These are phyloP conservation scores for Phyllosticta paracitricarpa DNA, from an alignment of 2,329 filamentous ascomycete genomes.

Conservation along the genomic window DNA sequence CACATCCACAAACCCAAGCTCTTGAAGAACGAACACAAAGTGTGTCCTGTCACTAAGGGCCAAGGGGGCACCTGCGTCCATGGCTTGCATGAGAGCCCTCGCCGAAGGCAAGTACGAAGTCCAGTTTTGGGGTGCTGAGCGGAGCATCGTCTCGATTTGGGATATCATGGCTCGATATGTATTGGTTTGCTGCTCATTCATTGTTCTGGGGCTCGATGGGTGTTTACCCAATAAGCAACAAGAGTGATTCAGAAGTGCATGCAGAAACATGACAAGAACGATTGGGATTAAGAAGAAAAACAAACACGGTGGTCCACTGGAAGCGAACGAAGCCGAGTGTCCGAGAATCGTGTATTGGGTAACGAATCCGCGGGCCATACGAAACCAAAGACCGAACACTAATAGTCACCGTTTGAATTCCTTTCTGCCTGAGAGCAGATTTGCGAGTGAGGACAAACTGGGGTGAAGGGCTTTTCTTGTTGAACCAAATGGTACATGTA, in stretches of 20 bases:
- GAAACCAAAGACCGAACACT: background rate
- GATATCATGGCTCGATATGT: constrained; percentile 17
- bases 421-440: background rate
- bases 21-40: constrained; percentile 38
- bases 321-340: background rate
- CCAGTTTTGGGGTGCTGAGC: constrained; percentile 23
- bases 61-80: constrained; percentile 32
- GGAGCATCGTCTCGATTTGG: constrained; percentile 25
- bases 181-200: constrained; percentile 3
- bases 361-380: background rate
- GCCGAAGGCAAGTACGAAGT: constrained; percentile 18
- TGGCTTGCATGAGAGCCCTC: constrained; percentile 28
- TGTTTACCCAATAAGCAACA: background rate
- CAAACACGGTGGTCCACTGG: background rate
- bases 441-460: background rate
- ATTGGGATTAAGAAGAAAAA: background rate
- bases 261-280: background rate
- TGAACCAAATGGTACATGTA: background rate
- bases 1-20: constrained; percentile 39
- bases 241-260: background rate
- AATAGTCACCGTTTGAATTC: no score
- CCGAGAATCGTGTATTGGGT: background rate
- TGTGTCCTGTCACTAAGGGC: constrained; percentile 21
- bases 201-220: background rate
- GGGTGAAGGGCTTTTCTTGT: background rate